phyloP scores from a whole-genome alignment of 164 flowering plant genomes.

The Vitis rupestris region DNA sequence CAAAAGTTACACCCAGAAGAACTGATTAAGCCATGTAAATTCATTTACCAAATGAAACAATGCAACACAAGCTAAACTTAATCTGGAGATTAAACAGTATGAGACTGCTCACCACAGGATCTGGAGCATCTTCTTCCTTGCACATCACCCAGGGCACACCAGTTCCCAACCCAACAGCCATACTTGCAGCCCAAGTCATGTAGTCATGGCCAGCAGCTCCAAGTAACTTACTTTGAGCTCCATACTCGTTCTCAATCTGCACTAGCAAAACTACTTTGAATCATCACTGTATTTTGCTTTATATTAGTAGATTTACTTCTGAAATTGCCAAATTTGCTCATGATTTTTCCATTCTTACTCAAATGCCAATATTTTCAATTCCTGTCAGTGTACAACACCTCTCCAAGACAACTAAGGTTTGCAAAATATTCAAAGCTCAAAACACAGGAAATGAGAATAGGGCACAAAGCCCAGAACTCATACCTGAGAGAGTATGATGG shows the following conservation, averaged over 20 bases:
- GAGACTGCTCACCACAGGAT: slow-evolving; percentile 56
- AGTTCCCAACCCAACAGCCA: slow-evolving; percentile 64
- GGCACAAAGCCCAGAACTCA: background rate
- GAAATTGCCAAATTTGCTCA: background rate
- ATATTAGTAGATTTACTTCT: background rate
- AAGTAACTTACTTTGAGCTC: slow-evolving; percentile 44
- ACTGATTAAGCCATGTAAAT: background rate
- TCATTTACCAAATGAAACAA: background rate
- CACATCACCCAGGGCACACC: slow-evolving; percentile 94
- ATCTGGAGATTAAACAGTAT: background rate
- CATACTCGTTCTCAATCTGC: slow-evolving; percentile 86
- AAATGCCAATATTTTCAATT: too few relatives aligned
- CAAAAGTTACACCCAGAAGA: background rate
- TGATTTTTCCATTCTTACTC: background rate
- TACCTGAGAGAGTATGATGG: slow-evolving; percentile 86
- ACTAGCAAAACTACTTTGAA: background rate
- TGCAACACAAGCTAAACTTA: background rate
- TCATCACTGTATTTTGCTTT: background rate
- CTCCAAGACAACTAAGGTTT: background rate
- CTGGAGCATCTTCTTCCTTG: slow-evolving; percentile 86
- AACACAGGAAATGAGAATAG: background rate
- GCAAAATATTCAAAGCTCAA: background rate
- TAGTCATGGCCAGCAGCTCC: slow-evolving; percentile 60
- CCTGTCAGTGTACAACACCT: background rate
- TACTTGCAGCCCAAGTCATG: slow-evolving; percentile 78